Evolutionary conservation across 371 early-diverging fungal species (phyloP).

Genomic region (Coemansia sp.): DNA sequence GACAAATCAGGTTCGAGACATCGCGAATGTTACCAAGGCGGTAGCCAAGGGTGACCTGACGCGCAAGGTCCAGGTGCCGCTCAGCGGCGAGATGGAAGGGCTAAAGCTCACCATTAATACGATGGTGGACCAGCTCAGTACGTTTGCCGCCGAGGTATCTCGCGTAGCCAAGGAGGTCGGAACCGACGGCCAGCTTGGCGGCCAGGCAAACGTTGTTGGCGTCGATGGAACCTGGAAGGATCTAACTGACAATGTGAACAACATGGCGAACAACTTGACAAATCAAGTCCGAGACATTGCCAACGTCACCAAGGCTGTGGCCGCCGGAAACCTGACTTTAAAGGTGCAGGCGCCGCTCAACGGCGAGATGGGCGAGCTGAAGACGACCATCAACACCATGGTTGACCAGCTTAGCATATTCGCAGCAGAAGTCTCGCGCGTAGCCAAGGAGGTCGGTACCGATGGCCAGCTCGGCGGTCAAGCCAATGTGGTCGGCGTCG

Average conservation of each 20-base stretch:
- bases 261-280: conserved; percentile 65
- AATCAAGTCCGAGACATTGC: conserved; percentile 66
- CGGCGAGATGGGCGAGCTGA: conserved; percentile 53
- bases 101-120: conserved; percentile 69
- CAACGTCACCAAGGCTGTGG: conserved; percentile 67
- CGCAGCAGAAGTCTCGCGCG: conserved; percentile 63
- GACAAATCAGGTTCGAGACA: conserved; percentile 50
- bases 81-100: conserved; percentile 16
- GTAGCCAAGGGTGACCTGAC: conserved; percentile 58
- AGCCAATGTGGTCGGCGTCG: conserved; percentile 57
- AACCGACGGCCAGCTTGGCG: conserved; percentile 56
- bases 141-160: conserved; percentile 47
- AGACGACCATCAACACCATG: conserved; percentile 57
- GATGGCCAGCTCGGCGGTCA: conserved; percentile 63
- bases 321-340: conserved; percentile 54
- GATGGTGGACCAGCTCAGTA: conserved; percentile 58
- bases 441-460: conserved; percentile 58
- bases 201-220: conserved; percentile 47
- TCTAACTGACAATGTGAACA: conserved; percentile 60
- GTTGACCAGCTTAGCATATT: conserved; percentile 51
- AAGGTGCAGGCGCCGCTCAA: conserved; percentile 37
- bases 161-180: conserved; percentile 58
- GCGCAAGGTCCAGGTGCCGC: conserved; percentile 51
- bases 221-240: conserved; percentile 54
- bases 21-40: conserved; percentile 50